Evolutionary conservation across 1,284 basidiomycete species (phyloP), one percentile per base, ranked within the genome.

Genomic region (Macrocystidia cucumis): DNA sequence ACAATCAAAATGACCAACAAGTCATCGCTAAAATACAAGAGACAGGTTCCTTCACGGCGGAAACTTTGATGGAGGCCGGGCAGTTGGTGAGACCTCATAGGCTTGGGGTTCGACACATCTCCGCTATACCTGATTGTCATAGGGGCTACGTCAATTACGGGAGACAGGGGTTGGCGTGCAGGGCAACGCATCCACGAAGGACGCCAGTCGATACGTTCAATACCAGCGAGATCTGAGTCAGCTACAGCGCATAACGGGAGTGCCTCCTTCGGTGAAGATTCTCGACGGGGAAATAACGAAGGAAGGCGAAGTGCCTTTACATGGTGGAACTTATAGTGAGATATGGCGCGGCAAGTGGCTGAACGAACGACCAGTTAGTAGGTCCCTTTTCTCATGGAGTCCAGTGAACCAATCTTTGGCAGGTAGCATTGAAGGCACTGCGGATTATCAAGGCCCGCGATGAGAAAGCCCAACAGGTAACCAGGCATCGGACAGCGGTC

Each of bases 381-480:
- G 22, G 29, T 25, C 35, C 16, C 2, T 2, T 29, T 29, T 18
- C 6, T 16, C 8, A 20, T 4, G 16, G 26, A 25, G n/a, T 22
- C 37, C 11, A 17, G 21, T 9, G 12, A 17, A 3, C 9, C 33
- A 5, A 22, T 37, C 32, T 32, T 23, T 29, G 29, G 13, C 37
- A 74, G 73, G 74, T 77, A 24, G 74, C 74, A 12, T 44, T 77
- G 34, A 78, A 76, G 42, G 64, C 64, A 7, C 41, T 76, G 5
- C 62, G 69, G 38, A 56, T 64, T 38, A 48, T 72, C 29, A 63
- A 59, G 42, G 52, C 61, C 5, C 50, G 59, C 8, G 59, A 69
- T 43, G 53, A 60, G 12, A 63, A 52, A 44, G 59, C 65, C 23
- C 40, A 52, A 47, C 57, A 63, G 56, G 65, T 64, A 49, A 30